phyloP scores from a whole-genome alignment of 2,329 filamentous ascomycete species.

The Fusarium equiseti region DNA sequence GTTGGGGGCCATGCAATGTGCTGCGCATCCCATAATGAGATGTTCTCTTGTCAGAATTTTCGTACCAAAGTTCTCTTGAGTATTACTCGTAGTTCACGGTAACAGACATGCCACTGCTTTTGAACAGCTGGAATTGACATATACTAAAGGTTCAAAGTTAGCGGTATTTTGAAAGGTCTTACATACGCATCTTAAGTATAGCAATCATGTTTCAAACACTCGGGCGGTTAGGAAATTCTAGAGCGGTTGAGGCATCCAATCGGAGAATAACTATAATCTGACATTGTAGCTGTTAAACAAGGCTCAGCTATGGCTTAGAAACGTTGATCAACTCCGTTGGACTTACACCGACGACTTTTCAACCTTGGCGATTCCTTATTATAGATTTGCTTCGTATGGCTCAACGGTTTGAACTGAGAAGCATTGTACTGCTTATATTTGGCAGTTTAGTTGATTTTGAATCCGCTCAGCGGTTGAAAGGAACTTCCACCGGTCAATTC shows the following conservation, averaged over 20 bases:
- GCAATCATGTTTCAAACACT: neutral
- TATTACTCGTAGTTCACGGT: neutral
- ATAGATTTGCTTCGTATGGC: neutral
- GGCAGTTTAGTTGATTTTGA: neutral
- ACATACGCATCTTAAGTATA: neutral
- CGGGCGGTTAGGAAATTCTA: neutral
- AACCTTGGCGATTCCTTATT: neutral
- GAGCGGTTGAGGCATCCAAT: neutral
- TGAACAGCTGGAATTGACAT: neutral
- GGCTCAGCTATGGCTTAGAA: neutral
- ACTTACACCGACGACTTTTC: neutral
- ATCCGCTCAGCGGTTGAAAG: neutral
- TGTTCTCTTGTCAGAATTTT: too few species aligned
- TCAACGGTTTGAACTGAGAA: neutral
- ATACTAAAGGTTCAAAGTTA: neutral
- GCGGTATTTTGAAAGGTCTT: neutral
- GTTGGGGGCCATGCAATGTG: neutral
- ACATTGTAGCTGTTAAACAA: neutral
- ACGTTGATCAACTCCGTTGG: neutral
- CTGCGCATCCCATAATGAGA: neutral
- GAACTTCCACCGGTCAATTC: neutral
- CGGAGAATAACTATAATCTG: neutral
- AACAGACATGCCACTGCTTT: neutral
- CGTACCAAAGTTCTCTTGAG: neutral
- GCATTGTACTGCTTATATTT: neutral